Conservation (phyloP, 192 early-diverging fungal genomes). For the Linnemannia zychae region DNA sequence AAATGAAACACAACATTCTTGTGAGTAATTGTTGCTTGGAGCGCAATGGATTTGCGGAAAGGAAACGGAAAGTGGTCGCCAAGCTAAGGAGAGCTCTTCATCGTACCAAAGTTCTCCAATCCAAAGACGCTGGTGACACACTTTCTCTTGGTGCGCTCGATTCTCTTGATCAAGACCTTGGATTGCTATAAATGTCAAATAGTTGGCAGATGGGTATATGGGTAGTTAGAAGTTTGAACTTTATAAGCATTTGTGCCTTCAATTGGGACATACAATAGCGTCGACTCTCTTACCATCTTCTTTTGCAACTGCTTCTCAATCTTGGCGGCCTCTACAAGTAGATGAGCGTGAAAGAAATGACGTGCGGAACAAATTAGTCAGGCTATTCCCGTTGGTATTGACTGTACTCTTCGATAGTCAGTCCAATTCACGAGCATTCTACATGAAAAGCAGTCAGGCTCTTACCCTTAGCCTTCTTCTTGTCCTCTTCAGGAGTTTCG, state of each 20-base stretch:
- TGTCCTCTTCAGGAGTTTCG: constrained; percentile 40
- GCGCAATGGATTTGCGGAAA: neutral
- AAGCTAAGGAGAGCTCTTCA: neutral
- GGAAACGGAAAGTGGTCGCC: neutral
- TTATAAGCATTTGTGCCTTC: neutral
- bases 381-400: neutral
- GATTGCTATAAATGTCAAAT: constrained; percentile 57
- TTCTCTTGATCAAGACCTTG: constrained; percentile 85
- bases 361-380: neutral
- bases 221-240: neutral
- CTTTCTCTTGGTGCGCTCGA: constrained; percentile 95
- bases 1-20: neutral
- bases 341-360: neutral
- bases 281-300: constrained; percentile 72
- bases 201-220: neutral
- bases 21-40: neutral
- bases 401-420: neutral
- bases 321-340: constrained; percentile 75
- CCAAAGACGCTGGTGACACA: constrained; percentile 88
- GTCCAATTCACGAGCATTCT: neutral
- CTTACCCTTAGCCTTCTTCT: constrained; percentile 63
- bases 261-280: neutral
- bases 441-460: neutral
- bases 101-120: constrained; percentile 88
- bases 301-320: constrained; percentile 80